Evolutionary conservation across 2,329 filamentous ascomycete genomes (phyloP).

Genomic region (Stemphylium vesicarium): DNA sequence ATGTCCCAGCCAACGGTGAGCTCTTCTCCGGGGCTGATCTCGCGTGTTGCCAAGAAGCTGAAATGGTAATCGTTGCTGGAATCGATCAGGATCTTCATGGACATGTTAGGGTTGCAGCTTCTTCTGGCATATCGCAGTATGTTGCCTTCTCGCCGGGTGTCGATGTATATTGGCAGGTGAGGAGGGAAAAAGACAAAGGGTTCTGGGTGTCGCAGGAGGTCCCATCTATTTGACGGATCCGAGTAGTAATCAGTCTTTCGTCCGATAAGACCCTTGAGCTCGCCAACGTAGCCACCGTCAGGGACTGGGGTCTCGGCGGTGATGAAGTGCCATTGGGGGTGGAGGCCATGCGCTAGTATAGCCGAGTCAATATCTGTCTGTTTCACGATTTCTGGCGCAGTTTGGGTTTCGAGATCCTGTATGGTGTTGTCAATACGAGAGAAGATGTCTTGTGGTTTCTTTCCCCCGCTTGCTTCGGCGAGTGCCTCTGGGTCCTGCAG

Average conservation of each 20-base stretch:
- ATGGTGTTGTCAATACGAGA: constrained; percentile 63
- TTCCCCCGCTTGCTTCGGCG: constrained; percentile 69
- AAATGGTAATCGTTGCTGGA: constrained; percentile 77
- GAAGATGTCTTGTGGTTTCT: constrained; percentile 72
- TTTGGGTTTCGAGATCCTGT: constrained; percentile 58
- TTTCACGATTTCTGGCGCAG: constrained; percentile 59
- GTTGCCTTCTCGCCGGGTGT: constrained; percentile 86
- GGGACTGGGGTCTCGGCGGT: constrained; percentile 60
- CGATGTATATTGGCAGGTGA: constrained; percentile 87
- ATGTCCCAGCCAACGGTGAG: constrained; percentile 68
- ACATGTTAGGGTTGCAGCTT: constrained; percentile 90
- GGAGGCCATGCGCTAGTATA: constrained; percentile 59
- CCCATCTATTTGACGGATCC: constrained; percentile 56
- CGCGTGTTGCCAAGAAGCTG: constrained; percentile 84
- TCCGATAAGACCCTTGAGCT: constrained; percentile 70
- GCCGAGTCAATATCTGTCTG: constrained; percentile 59
- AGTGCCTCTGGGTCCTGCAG: constrained; percentile 75
- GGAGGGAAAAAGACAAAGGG: constrained; percentile 74
- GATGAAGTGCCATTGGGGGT: constrained; percentile 75
- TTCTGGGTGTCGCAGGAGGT: constrained; percentile 56
- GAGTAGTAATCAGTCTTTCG: constrained; percentile 56
- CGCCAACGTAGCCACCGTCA: constrained; percentile 64
- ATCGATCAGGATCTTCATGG: constrained; percentile 83
- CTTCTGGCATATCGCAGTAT: constrained; percentile 86
- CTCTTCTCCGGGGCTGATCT: constrained; percentile 76